A percentile compares a stretch with the other conserved stretches of the same genome.
Evolutionary conservation across 176 grass and related monocot genomes (phyloP).

Genomic region (Musa beccarii): DNA sequence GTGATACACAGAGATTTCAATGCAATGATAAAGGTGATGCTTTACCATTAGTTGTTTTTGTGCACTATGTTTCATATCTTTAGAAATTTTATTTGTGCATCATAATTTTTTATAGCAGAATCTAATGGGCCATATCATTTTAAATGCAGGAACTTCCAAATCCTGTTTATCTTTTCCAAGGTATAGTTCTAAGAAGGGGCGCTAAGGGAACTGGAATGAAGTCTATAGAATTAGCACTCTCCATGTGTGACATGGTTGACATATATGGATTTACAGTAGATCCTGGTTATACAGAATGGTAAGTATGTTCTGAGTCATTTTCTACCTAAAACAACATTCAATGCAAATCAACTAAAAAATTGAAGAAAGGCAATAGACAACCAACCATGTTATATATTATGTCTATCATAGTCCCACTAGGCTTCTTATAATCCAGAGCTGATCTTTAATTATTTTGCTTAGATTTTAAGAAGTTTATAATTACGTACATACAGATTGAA

Average conservation of each 20-base stretch:
- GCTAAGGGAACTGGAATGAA: conserved; percentile 99
- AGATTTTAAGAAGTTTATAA: not conserved
- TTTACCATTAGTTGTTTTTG: not conserved
- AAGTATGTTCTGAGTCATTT: conserved; percentile 21
- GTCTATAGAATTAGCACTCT: conserved; percentile 88
- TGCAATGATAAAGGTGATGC: conserved; percentile 69
- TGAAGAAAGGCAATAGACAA: no score
- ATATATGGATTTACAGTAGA: conserved; percentile 96
- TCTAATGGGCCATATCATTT: conserved; percentile 17
- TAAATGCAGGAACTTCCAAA: conserved; percentile 81
- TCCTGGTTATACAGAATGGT: conserved; percentile 96
- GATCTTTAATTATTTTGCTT: not conserved
- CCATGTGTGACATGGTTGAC: conserved; percentile 90
- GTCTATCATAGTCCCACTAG: not conserved
- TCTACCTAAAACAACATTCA: not conserved
- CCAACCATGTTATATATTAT: not conserved
- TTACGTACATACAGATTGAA: not conserved
- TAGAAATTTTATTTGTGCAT: not conserved
- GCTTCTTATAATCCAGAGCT: not conserved
- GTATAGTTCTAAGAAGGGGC: conserved; percentile 85
- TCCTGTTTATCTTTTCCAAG: conserved; percentile 97
- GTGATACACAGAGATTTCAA: conserved; percentile 83
- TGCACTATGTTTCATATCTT: not conserved
- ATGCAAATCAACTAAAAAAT: no score
- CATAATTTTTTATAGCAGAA: not conserved